Evolutionary conservation across 352 stramenopile species (phyloP).

Genomic region (Phytophthora sansomeana): DNA sequence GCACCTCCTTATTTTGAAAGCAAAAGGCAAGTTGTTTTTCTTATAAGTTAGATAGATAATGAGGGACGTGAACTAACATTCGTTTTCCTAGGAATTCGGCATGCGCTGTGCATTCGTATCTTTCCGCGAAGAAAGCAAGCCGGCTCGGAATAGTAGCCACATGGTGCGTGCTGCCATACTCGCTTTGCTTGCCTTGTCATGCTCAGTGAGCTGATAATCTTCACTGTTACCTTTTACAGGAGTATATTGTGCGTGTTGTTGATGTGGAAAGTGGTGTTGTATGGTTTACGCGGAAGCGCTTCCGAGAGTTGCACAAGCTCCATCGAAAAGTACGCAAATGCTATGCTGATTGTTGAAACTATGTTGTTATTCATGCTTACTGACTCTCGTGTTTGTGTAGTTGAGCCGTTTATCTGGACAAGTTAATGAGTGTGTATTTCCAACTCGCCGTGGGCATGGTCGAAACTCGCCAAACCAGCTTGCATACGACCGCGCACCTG

Average conservation of each 20-base stretch:
- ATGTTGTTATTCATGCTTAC: not conserved
- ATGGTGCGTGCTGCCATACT: constrained; percentile 51
- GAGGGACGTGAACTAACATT: not conserved
- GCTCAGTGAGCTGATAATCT: not conserved
- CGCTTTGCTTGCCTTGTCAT: not conserved
- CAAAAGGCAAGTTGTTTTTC: constrained; percentile 56
- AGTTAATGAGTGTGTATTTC: constrained; percentile 77
- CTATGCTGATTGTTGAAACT: not conserved
- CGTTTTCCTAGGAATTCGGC: constrained; percentile 64
- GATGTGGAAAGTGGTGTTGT: constrained; percentile 88
- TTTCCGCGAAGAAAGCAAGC: constrained; percentile 71
- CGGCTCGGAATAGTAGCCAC: constrained; percentile 61
- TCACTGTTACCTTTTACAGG: constrained; percentile 40
- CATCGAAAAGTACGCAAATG: constrained; percentile 69
- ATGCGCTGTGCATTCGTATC: constrained; percentile 82
- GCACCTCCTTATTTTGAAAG: constrained; percentile 84
- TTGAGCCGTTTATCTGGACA: constrained; percentile 73
- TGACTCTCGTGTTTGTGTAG: constrained; percentile 31
- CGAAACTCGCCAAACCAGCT: constrained; percentile 68
- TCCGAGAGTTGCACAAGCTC: constrained; percentile 85
- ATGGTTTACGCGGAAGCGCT: constrained; percentile 85
- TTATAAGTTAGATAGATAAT: not conserved
- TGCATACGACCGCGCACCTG: constrained; percentile 71
- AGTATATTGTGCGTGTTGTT: constrained; percentile 88
- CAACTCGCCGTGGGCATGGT: constrained; percentile 62